These are phyloP conservation scores for Smithsoniella earleae DNA, from an alignment of 163 green algal genomes.

Conservation along the genomic window DNA sequence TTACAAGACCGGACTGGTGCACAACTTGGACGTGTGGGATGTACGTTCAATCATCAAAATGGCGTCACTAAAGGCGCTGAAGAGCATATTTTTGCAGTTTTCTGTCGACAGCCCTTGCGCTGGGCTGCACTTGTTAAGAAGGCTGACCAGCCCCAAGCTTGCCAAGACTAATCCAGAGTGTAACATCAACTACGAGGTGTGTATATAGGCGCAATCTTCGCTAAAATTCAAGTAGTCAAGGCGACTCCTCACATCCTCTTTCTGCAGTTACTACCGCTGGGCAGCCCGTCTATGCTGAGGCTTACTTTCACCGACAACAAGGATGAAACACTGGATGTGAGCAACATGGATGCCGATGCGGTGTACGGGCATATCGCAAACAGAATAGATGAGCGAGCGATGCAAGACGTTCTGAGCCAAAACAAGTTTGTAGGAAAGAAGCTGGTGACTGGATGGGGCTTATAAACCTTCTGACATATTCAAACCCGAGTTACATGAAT, in stretches of 20 bases:
- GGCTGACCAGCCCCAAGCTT: background rate
- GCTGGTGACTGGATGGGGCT: background rate
- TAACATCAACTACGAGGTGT: slow-evolving; percentile 9
- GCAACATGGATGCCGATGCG: background rate
- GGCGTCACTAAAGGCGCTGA: slow-evolving; percentile 21
- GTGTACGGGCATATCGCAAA: slow-evolving; percentile 10
- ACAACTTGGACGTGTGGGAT: no score
- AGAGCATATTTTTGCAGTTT: slow-evolving; percentile 6
- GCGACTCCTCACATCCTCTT: background rate
- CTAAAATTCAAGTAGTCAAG: background rate
- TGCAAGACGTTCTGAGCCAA: slow-evolving; percentile 4
- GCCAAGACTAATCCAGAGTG: slow-evolving; percentile 25
- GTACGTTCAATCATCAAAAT: no score
- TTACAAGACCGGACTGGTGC: background rate
- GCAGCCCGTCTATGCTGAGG: background rate
- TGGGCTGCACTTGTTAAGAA: slow-evolving; percentile 16
- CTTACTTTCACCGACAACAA: slow-evolving; percentile 16
- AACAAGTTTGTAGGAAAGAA: slow-evolving; percentile 28
- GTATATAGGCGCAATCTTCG: background rate
- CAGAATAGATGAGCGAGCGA: slow-evolving; percentile 11
- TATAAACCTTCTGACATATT: background rate
- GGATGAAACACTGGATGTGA: slow-evolving; percentile 13
- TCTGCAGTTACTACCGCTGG: background rate
- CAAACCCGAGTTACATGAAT: background rate
- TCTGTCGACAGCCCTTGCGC: slow-evolving; percentile 7